Evolutionary conservation across 805 yeast genomes (phyloP), one percentile per base, ranked within the genome.

Genomic region (Hanseniaspora thailandica): DNA sequence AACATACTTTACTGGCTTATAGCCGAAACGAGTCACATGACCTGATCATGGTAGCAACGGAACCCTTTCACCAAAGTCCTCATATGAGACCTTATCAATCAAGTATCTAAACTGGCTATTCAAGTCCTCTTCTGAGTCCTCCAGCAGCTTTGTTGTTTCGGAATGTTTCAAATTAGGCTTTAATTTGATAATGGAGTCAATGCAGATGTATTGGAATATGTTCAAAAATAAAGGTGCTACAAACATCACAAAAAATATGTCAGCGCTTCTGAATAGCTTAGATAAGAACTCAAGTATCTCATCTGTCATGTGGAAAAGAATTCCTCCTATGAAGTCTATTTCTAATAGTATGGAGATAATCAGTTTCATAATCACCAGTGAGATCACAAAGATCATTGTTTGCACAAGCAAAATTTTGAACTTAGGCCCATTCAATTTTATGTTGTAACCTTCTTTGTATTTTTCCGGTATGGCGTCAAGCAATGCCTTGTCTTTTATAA

Each of bases 211-310:
- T 64, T 85, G 94, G 66, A 85, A 74, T 57, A 84, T 76, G 63
- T 85, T 85, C 76, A 85, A 74, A 56, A 82, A 64, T 5, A 84
- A 71, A 1, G 94, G 94, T 58, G 84, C 83, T 8, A 85, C 76
- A 63, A 93, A 77, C 81, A 90, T 83, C 25, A 93, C 96, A 56
- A 90, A 76, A 38, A 84, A 81, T 15, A 90, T 86, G 65, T 93
- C 96, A 36, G 87, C 73, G 57, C 83, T 80, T 2, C 95, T 93
- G 33, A 88, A 67, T 65, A 84, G 73, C 54, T 82, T 78, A 13
- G 95, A 89, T 51, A 87, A 74, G 71, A 85, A 78, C 55, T 81
- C 81, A 13, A 94, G 87, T 44, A 84, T 71, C 38, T 71, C 71
- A 56, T 84, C 89, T 57, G 53, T 49, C 20, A 49, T 19, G 23